Conservation (phyloP, 345 rosid genomes). For the Clausena lansium region DNA sequence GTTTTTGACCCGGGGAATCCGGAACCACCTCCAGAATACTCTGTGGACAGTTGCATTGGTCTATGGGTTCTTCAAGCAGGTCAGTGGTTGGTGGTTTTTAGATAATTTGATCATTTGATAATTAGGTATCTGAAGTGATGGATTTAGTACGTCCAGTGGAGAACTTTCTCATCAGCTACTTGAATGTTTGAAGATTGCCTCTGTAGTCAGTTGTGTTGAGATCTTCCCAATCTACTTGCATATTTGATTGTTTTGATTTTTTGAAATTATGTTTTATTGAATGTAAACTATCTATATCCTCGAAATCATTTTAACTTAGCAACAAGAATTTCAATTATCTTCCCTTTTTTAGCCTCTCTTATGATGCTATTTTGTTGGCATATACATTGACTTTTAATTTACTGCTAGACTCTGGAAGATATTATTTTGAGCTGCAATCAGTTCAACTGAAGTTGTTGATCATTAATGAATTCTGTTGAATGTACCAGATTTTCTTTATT, state of each 20-base stretch:
- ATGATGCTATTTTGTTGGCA: background rate
- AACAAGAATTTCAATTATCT: background rate
- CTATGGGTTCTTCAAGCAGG: constrained; percentile 97
- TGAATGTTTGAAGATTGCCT: background rate
- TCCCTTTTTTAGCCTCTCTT: background rate
- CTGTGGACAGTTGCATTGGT: constrained; percentile 97
- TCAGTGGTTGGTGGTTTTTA: constrained; percentile 32
- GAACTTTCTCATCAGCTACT: background rate
- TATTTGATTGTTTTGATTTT: background rate
- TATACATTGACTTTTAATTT: background rate
- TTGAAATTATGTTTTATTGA: background rate
- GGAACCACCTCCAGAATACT: constrained; percentile 85
- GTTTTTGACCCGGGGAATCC: constrained; percentile 86
- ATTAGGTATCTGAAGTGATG: background rate
- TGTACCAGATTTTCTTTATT: background rate
- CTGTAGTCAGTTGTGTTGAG: background rate
- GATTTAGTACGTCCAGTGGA: background rate
- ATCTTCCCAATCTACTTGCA: background rate
- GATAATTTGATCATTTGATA: constrained; percentile 16
- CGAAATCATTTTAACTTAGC: background rate
- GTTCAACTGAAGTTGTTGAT: background rate
- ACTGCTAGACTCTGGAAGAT: background rate
- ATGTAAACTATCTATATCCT: background rate
- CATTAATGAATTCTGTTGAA: background rate
- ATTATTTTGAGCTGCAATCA: background rate